A percentile compares a stretch with the other conserved stretches of the same genome.
These are phyloP conservation scores for Leccinum pellstonianum DNA, from an alignment of 768 basidiomycete species.

Conservation along the genomic window DNA sequence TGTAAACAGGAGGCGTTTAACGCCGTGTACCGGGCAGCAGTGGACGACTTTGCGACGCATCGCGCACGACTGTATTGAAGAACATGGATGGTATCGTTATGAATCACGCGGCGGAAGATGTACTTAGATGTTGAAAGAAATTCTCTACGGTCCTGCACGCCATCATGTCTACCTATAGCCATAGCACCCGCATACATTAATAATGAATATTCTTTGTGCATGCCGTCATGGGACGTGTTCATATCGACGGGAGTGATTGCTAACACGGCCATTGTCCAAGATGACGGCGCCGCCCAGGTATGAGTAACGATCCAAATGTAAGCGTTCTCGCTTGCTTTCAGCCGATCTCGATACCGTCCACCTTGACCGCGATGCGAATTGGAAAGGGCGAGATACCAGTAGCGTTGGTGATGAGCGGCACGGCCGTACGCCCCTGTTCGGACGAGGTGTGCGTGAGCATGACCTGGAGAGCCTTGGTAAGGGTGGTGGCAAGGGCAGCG, in stretches of 20 bases:
- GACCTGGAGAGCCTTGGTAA: constrained; percentile 64
- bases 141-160: background rate
- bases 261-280: background rate
- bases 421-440: constrained; percentile 68
- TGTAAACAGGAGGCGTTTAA: constrained; percentile 49
- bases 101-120: background rate
- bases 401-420: constrained; percentile 79
- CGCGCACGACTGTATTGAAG: constrained; percentile 20
- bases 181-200: background rate
- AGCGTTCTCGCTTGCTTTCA: constrained; percentile 12
- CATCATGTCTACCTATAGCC: constrained; percentile 8
- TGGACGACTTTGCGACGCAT: constrained; percentile 19
- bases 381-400: constrained; percentile 80
- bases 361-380: constrained; percentile 62
- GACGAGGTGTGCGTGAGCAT: constrained; percentile 81
- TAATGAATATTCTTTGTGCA: background rate
- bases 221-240: background rate
- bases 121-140: background rate
- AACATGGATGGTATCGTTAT: background rate
- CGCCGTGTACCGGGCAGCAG: constrained; percentile 25
- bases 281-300: background rate
- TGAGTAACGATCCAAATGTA: background rate
- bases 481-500: constrained; percentile 53
- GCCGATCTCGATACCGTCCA: constrained; percentile 65
- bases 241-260: background rate